phyloP scores from a whole-genome alignment of 2,329 filamentous ascomycete genomes.

The Cladosporium oxysporum region DNA sequence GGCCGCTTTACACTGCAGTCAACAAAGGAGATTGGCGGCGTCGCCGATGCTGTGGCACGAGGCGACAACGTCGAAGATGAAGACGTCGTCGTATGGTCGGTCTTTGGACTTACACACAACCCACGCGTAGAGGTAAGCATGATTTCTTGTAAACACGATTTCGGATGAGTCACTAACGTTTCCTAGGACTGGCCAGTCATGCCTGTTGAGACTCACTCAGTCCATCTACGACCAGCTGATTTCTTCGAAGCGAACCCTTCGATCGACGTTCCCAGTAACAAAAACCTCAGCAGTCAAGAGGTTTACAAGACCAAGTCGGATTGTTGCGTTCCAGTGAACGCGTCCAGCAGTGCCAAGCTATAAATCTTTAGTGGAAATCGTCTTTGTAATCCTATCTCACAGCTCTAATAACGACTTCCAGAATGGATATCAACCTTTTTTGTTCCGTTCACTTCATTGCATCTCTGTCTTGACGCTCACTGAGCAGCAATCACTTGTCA shows the following conservation, averaged over 20 bases:
- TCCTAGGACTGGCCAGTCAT: conserved; percentile 54
- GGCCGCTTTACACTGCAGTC: conserved; percentile 52
- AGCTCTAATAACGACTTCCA: neutral
- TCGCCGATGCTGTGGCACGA: conserved; percentile 46
- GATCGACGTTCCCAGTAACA: conserved; percentile 50
- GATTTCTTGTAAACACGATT: conserved; percentile 44
- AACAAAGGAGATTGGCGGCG: conserved; percentile 45
- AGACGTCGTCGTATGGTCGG: conserved; percentile 54
- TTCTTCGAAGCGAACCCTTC: conserved; percentile 57
- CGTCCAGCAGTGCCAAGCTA: neutral
- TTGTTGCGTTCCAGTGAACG: neutral
- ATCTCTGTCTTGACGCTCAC: neutral
- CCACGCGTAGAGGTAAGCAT: conserved; percentile 44
- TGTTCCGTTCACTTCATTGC: too few species aligned
- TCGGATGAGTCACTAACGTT: neutral
- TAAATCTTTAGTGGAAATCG: neutral
- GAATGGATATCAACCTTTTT: too few species aligned
- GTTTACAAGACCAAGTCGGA: conserved; percentile 4
- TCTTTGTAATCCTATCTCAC: neutral
- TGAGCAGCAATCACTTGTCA: neutral
- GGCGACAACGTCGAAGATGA: conserved; percentile 47
- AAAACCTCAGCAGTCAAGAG: conserved; percentile 2
- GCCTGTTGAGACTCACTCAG: conserved; percentile 51
- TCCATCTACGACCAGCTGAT: conserved; percentile 52
- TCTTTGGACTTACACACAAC: conserved; percentile 55